Percentiles rank a stretch among this genome's conserved stretches.
phyloP scores from a whole-genome alignment of 2,329 filamentous ascomycete genomes.

The Fusarium camptoceras region DNA sequence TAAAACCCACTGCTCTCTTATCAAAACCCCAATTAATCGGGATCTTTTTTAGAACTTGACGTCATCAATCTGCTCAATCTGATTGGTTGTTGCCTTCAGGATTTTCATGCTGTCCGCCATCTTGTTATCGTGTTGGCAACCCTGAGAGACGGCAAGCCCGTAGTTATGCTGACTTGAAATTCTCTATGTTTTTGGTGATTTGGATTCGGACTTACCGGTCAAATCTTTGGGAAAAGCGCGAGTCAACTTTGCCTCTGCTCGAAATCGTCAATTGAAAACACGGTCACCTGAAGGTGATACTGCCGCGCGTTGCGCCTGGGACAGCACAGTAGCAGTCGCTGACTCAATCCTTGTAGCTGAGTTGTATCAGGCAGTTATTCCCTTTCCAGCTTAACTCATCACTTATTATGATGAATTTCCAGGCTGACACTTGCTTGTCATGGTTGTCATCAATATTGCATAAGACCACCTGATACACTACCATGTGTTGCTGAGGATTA shows the following conservation, averaged over 20 bases:
- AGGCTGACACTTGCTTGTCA: not conserved
- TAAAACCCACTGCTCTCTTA: not conserved
- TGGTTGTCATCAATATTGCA: not conserved
- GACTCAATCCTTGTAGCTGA: slow-evolving; percentile 32
- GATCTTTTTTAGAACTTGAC: slow-evolving; percentile 33
- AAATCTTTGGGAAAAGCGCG: not conserved
- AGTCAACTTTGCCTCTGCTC: slow-evolving; percentile 18
- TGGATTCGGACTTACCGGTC: slow-evolving; percentile 17
- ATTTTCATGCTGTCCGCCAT: slow-evolving; percentile 37
- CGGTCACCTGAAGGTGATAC: slow-evolving; percentile 24
- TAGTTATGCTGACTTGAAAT: slow-evolving; percentile 6
- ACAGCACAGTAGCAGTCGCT: slow-evolving; percentile 3
- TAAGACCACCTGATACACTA: not conserved
- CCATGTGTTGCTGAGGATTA: not conserved
- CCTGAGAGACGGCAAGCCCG: slow-evolving; percentile 35
- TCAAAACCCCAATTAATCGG: slow-evolving; percentile 1
- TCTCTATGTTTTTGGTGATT: not conserved
- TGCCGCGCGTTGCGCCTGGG: slow-evolving; percentile 33
- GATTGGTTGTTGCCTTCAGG: slow-evolving; percentile 38
- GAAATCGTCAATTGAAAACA: not conserved
- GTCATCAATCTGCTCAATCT: slow-evolving; percentile 40
- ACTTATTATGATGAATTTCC: slow-evolving; percentile 4
- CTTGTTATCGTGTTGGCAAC: slow-evolving; percentile 24
- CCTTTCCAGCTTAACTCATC: not conserved
- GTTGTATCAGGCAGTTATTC: slow-evolving; percentile 32